phyloP scores from a whole-genome alignment of 495 filamentous ascomycete genomes.

The Tuber microsphaerosporum region DNA sequence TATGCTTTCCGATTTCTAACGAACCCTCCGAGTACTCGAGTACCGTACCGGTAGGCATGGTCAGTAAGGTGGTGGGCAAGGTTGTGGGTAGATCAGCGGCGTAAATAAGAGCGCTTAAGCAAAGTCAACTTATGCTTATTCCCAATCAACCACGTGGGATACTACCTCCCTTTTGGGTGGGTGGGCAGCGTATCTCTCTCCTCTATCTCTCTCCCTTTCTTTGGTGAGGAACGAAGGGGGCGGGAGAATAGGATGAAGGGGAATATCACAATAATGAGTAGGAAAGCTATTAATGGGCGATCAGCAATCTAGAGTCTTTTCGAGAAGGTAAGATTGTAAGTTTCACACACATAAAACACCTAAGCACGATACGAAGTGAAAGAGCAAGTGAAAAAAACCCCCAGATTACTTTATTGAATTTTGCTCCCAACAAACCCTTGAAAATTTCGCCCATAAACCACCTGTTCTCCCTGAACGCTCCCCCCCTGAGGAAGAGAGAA shows the following conservation, averaged over 20 bases:
- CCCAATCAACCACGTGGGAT: neutral
- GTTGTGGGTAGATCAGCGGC: neutral
- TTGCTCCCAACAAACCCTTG: neutral
- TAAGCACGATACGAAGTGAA: neutral
- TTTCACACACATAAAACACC: slow-evolving; percentile 1
- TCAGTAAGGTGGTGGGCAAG: neutral
- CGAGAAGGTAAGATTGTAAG: neutral
- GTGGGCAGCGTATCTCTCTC: neutral
- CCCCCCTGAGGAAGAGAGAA: neutral
- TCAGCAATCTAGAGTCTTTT: neutral
- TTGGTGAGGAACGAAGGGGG: neutral
- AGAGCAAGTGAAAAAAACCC: neutral
- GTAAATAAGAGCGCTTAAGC: neutral
- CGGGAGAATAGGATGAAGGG: neutral
- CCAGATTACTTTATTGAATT: slow-evolving; percentile 1
- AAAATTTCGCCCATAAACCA: neutral
- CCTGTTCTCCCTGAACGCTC: neutral
- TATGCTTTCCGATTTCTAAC: too few species aligned
- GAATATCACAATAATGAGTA: neutral
- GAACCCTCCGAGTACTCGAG: neutral
- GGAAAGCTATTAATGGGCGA: neutral
- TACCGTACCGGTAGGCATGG: neutral
- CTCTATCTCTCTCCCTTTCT: neutral
- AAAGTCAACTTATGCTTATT: slow-evolving; percentile 1
- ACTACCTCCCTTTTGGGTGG: neutral